A percentile compares a stretch with the other conserved stretches of the same genome.
Evolutionary conservation across 1,139 yeast genomes (phyloP).

Genomic region (Saccharomycopsis hybrid): DNA sequence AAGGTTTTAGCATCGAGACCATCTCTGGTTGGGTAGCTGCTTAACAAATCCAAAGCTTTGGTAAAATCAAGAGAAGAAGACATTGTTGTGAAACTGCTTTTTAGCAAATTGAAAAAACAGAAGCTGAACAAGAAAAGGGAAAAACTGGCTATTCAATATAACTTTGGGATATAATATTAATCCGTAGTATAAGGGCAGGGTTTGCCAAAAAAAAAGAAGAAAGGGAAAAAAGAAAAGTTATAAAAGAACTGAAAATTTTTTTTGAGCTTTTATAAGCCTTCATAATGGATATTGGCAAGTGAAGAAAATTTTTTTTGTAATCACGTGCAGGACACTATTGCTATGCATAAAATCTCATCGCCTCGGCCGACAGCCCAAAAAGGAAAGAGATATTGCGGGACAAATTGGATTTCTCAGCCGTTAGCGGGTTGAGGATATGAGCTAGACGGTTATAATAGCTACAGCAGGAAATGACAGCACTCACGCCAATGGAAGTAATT

Average conservation of each 20-base stretch:
- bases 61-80: constrained; percentile 41
- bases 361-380: no score
- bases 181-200: constrained; percentile 12
- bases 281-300: not conserved
- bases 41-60: constrained; percentile 62
- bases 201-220: constrained; percentile 16
- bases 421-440: no score
- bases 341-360: no score
- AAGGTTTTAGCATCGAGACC: constrained; percentile 80
- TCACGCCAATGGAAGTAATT: no score
- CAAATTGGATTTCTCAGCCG: no score
- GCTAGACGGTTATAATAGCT: no score
- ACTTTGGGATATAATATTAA: not conserved
- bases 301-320: not conserved
- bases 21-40: constrained; percentile 64
- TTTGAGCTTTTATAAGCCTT: not conserved
- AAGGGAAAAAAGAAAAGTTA: not conserved
- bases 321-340: no score
- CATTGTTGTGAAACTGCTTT: not conserved
- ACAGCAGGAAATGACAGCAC: no score
- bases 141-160: not conserved
- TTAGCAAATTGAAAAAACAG: not conserved
- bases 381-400: no score
- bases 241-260: not conserved
- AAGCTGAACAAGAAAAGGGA: not conserved